Evolutionary conservation across 768 basidiomycete genomes (phyloP), one percentile per base, ranked within the genome.

Genomic region (Jaapia argillacea): DNA sequence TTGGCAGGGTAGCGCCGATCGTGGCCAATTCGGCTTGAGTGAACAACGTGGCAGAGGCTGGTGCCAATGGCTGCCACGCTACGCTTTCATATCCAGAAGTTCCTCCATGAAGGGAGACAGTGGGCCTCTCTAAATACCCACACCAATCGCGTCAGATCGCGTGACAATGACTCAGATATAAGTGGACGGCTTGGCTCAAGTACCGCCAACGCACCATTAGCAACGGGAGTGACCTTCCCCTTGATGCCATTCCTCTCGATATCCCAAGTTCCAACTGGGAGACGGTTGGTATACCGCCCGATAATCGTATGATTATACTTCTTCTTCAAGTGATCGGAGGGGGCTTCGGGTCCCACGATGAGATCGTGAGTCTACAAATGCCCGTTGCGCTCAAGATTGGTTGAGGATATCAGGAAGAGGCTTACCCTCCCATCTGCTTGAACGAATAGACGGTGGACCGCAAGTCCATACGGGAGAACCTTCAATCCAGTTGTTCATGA

Each of bases 241-340:
- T 54, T 62, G 44, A 75, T 60, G 2, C 72, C 77, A 24, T 77
- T 67, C 57, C 75, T 72, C 55, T 75, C 68, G 16, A 84, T 49
- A 10, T 46, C 28, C 10, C 10, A 33, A 10, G 10, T 16, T 10
- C 75, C 75, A n/a, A 72, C 75, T 1, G 83, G 79, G 42, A 87
- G 66, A 25, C 83, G 72, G 60, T 86, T 86, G 20, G 81, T 67
- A 50, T 85, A 85, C 52, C 83, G 67, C 23, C 85, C 85, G 41
- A 86, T 69, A 54, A 85, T 68, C 6, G 78, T 75, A 61, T 86
- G 85, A 37, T 72, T 77, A 60, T 86, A 86, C 59, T 77, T 81
- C 56, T 80, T 72, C 7, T 57, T 59, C 24, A 65, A 56, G 57
- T 85, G 81, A 47, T 68, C 75, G 48, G 68, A 53, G 40, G 81